phyloP scores from a whole-genome alignment of 2,329 filamentous ascomycete species.

The Sclerotinia minor region DNA sequence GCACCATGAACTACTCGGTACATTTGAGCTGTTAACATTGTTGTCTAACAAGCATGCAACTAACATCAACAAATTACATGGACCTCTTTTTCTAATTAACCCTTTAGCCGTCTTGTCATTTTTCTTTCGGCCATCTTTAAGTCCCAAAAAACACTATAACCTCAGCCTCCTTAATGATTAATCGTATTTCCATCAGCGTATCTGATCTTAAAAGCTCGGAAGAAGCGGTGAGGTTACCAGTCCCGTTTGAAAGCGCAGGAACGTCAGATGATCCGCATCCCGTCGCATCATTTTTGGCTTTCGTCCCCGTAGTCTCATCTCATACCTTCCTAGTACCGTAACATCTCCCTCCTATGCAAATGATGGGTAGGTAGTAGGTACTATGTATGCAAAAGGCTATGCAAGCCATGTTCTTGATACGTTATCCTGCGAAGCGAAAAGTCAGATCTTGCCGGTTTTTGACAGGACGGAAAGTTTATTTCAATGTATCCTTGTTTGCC shows the following conservation, averaged over 20 bases:
- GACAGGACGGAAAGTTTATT: not conserved
- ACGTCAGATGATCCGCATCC: constrained; percentile 18
- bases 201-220: not conserved
- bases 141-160: not conserved
- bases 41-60: not conserved
- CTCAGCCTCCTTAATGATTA: constrained; percentile 10
- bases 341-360: no score
- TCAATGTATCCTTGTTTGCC: constrained; percentile 2
- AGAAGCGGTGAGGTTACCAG: constrained; percentile 18
- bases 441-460: not conserved
- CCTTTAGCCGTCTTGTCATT: constrained; percentile 15
- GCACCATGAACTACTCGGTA: not conserved
- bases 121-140: not conserved
- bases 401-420: not conserved
- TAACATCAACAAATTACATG: not conserved
- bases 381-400: not conserved
- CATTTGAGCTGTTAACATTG: no score
- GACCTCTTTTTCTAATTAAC: constrained; percentile 3
- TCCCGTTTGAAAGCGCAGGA: constrained; percentile 2
- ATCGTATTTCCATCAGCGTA: not conserved
- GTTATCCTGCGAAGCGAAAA: not conserved
- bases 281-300: not conserved
- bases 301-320: constrained; percentile 11
- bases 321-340: no score
- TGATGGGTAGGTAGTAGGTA: no score